Conservation (phyloP, 2,329 filamentous ascomycete species). For the Botryotinia globosa region DNA sequence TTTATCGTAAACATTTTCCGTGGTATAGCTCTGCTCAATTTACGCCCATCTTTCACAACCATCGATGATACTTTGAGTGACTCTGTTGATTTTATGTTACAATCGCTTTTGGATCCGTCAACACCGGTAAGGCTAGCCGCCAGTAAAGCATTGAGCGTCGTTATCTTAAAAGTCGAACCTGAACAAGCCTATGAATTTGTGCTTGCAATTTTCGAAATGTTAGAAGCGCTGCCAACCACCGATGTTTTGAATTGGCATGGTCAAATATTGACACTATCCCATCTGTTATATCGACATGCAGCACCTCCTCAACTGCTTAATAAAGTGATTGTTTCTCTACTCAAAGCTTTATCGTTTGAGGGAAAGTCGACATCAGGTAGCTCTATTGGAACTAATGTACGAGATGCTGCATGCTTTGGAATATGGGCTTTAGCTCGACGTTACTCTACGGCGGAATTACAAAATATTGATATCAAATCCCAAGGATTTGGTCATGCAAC, state of each 20-base stretch:
- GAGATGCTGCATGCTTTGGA: constrained; percentile 94
- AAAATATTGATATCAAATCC: constrained; percentile 49
- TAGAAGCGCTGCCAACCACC: constrained; percentile 52
- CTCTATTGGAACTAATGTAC: constrained; percentile 82
- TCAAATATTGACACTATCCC: constrained; percentile 79
- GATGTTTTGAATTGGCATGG: constrained; percentile 75
- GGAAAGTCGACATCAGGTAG: constrained; percentile 81
- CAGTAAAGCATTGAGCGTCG: constrained; percentile 86
- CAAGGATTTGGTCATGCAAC: constrained; percentile 28
- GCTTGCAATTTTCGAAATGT: constrained; percentile 75
- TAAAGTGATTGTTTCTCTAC: constrained; percentile 71
- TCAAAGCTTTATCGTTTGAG: constrained; percentile 83
- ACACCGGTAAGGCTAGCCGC: constrained; percentile 87
- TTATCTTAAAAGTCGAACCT: constrained; percentile 74
- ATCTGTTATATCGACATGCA: constrained; percentile 81
- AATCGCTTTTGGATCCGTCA: constrained; percentile 78
- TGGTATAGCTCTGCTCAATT: constrained; percentile 64
- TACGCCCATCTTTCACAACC: constrained; percentile 22
- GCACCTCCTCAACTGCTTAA: constrained; percentile 68
- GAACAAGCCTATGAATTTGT: constrained; percentile 86
- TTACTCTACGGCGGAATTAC: constrained; percentile 77
- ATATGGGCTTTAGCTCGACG: constrained; percentile 89
- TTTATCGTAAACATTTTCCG: constrained; percentile 81
- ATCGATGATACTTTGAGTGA: constrained; percentile 64
- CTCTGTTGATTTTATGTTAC: constrained; percentile 77